A percentile compares a stretch with the other conserved stretches of the same genome.
These are phyloP conservation scores for Ambrosiella cleistominuta DNA, from an alignment of 2,329 filamentous ascomycete genomes.

Conservation along the genomic window DNA sequence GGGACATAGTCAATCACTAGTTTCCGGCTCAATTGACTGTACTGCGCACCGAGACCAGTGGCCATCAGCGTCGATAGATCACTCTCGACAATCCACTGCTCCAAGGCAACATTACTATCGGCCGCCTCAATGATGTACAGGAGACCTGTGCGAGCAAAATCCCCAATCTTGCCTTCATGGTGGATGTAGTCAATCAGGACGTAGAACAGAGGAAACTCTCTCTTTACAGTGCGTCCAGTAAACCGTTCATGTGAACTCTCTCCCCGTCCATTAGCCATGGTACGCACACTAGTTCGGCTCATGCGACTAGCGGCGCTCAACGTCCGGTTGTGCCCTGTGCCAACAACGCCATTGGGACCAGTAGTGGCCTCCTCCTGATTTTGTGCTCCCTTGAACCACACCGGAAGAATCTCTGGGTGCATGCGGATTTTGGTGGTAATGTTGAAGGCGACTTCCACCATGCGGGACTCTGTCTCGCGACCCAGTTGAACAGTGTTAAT, in stretches of 20 bases:
- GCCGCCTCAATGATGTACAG: slow-evolving; percentile 93
- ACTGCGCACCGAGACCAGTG: slow-evolving; percentile 68
- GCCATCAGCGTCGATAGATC: slow-evolving; percentile 95
- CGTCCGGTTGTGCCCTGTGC: slow-evolving; percentile 14
- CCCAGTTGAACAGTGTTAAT: slow-evolving; percentile 52
- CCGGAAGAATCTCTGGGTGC: slow-evolving; percentile 67
- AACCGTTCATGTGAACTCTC: slow-evolving; percentile 56
- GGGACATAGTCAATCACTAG: slow-evolving; percentile 63
- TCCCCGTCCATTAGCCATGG: background rate
- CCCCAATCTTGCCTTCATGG: slow-evolving; percentile 81
- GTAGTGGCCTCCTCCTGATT: slow-evolving; percentile 13
- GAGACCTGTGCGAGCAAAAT: slow-evolving; percentile 86
- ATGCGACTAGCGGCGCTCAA: slow-evolving; percentile 8
- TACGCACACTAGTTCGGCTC: slow-evolving; percentile 4
- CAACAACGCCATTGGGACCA: background rate
- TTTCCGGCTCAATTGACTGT: slow-evolving; percentile 54
- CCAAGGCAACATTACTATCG: slow-evolving; percentile 61
- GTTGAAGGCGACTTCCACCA: slow-evolving; percentile 87
- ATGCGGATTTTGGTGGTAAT: slow-evolving; percentile 91
- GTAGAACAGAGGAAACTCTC: slow-evolving; percentile 92
- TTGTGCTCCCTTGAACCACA: slow-evolving; percentile 65
- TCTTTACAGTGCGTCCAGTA: slow-evolving; percentile 68
- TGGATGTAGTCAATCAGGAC: slow-evolving; percentile 93
- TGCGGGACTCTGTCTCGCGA: slow-evolving; percentile 66
- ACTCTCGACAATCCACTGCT: slow-evolving; percentile 94